These are phyloP conservation scores for Acer campestre DNA, from an alignment of 345 rosid genomes.

Conservation along the genomic window DNA sequence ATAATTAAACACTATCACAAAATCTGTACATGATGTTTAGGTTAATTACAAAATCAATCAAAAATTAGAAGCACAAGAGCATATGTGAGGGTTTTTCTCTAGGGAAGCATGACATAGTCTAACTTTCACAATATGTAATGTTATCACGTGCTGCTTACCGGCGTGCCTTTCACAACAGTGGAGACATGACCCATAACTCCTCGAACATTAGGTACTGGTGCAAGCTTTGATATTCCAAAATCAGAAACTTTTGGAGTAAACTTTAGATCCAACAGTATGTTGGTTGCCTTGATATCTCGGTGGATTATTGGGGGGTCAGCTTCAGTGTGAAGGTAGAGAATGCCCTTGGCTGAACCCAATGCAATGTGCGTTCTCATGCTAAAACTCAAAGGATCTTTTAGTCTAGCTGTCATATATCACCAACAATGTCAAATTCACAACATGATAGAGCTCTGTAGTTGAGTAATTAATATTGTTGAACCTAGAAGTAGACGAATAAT, in stretches of 20 bases:
- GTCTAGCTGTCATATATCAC: constrained; percentile 31
- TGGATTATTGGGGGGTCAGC: constrained; percentile 62
- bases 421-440: constrained; percentile 3
- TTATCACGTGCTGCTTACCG: constrained; percentile 26
- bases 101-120: no score
- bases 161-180: constrained; percentile 52
- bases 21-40: not conserved
- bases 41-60: not conserved
- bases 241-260: constrained; percentile 57
- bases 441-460: not conserved
- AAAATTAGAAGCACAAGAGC: not conserved
- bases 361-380: constrained; percentile 41
- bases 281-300: constrained; percentile 53
- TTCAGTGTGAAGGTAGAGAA: constrained; percentile 55
- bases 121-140: not conserved
- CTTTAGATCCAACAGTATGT: constrained; percentile 48
- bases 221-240: constrained; percentile 61
- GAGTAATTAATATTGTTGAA: not conserved
- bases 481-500: no score
- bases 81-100: not conserved
- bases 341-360: constrained; percentile 50
- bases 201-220: constrained; percentile 31
- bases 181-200: constrained; percentile 44
- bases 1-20: not conserved
- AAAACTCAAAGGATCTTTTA: constrained; percentile 30